Evolutionary conservation across 2,329 filamentous ascomycete species (phyloP), one percentile per base, ranked within the genome.

Genomic region (Akanthomyces muscarius): DNA sequence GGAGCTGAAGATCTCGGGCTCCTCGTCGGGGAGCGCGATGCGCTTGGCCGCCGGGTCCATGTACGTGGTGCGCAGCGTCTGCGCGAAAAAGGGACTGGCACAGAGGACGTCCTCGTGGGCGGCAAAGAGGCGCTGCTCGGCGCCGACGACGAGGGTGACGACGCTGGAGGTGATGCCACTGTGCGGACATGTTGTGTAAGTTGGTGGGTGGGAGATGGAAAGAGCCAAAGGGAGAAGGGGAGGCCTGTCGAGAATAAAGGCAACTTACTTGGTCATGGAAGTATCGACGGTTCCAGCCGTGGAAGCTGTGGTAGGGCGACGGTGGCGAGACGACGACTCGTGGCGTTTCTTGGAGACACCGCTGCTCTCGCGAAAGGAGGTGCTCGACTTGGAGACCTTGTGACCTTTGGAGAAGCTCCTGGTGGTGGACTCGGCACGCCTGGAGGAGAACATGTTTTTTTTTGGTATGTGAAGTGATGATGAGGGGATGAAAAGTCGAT

Each of bases 1-100:
- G 6, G 89, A 92, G 8, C 91, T 96, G 76, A 97, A 93, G 71
- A 96, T 89, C 74, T 96, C 92, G 23, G 93, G 92, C 69, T 93
- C 89, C 75, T 97, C 93, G 65, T 94, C 87, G 1, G 91, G 89
- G 2, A 97, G 85, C 58, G 89, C 83, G 73, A 97, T 89, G 61
- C 89, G 87, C 77, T 91, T 92, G 72, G 71, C 70, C 5, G 71
- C 62, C 25, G 70, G 66, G 56, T 76, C 75, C 67, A 72, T 71
- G 68, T 73, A 76, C 14, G 70, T 68, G 64, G 71, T 74, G 63
- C 74, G 71, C 10, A 77, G 69, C 59, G 74, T 73, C 54, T 73
- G 69, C 61, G 67, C 69, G 77, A 97, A 96, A 83, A 89, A 96
- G 8, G 91, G 87, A 13, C 91, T 95, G 62, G 84, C 80, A 73